Evolutionary conservation across 345 rosid genomes (phyloP).

Genomic region (Brassica incana): DNA sequence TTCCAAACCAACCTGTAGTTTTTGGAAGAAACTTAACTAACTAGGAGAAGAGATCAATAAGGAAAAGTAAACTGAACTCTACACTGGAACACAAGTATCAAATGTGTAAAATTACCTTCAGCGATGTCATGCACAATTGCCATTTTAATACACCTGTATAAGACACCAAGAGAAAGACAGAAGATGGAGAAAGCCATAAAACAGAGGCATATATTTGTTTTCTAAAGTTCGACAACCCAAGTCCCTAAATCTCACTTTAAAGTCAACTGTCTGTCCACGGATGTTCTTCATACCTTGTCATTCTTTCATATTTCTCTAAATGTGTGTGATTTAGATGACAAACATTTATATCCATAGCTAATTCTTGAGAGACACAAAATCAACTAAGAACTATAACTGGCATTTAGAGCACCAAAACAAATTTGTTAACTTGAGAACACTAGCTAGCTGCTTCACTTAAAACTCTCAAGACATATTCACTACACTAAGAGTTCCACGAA

Average conservation of each 20-base stretch:
- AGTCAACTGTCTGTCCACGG: not conserved
- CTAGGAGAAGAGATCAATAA: conserved; percentile 3
- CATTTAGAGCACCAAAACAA: not conserved
- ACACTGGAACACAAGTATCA: not conserved
- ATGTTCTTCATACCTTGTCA: conserved; percentile 4
- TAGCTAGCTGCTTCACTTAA: not conserved
- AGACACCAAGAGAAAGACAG: conserved; percentile 23
- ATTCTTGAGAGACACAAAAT: not conserved
- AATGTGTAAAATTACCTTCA: conserved; percentile 59
- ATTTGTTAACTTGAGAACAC: not conserved
- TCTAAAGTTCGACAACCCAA: not conserved
- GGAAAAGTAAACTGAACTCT: not conserved
- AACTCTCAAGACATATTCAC: not conserved
- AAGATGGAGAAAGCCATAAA: conserved; percentile 9
- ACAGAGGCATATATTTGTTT: not conserved
- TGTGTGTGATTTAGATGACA: too few species aligned
- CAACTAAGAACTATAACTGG: not conserved
- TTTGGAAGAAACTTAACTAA: not conserved
- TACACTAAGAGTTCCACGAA: not conserved
- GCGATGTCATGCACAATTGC: conserved; percentile 98
- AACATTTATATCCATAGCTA: not conserved
- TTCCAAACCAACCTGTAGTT: not conserved
- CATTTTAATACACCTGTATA: conserved; percentile 88
- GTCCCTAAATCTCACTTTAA: not conserved
- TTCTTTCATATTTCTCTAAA: not conserved